Percentiles rank a stretch among this genome's conserved stretches.
phyloP scores from a whole-genome alignment of 2,329 filamentous ascomycete species.

The Colletotrichum tanaceti region DNA sequence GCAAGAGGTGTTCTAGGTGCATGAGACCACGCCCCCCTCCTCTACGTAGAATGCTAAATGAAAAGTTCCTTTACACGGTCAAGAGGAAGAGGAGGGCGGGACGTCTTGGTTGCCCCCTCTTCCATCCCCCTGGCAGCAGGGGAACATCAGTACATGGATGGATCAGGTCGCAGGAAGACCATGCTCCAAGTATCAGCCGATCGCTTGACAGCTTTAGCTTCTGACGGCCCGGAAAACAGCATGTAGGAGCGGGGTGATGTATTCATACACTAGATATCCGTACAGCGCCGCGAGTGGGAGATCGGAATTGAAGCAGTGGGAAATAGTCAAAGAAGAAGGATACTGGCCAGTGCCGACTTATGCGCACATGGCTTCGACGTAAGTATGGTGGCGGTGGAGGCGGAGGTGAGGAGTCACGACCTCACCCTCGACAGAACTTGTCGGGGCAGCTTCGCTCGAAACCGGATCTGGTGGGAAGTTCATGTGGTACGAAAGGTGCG shows the following conservation, averaged over 20 bases:
- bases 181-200: constrained; percentile 30
- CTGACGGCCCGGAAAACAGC: constrained; percentile 15
- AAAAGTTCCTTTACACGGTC: constrained; percentile 18
- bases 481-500: constrained; percentile 12
- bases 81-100: constrained; percentile 16
- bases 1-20: constrained; percentile 15
- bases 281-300: constrained; percentile 5
- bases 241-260: constrained; percentile 4
- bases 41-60: constrained; percentile 6
- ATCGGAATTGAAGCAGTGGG: constrained; percentile 7
- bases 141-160: constrained; percentile 18
- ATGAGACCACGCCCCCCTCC: constrained; percentile 25
- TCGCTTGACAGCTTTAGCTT: constrained; percentile 26
- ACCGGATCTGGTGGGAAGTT: neutral
- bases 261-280: neutral
- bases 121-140: neutral
- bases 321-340: neutral
- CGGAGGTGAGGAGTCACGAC: neutral
- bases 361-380: constrained; percentile 24
- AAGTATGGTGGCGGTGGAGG: neutral
- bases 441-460: neutral
- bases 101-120: constrained; percentile 23
- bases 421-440: constrained; percentile 8
- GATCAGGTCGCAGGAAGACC: constrained; percentile 29
- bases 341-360: constrained; percentile 7